A percentile compares a stretch with the other conserved stretches of the same genome.
phyloP scores from a whole-genome alignment of 345 rosid species.

The Eutrema yunnanense region DNA sequence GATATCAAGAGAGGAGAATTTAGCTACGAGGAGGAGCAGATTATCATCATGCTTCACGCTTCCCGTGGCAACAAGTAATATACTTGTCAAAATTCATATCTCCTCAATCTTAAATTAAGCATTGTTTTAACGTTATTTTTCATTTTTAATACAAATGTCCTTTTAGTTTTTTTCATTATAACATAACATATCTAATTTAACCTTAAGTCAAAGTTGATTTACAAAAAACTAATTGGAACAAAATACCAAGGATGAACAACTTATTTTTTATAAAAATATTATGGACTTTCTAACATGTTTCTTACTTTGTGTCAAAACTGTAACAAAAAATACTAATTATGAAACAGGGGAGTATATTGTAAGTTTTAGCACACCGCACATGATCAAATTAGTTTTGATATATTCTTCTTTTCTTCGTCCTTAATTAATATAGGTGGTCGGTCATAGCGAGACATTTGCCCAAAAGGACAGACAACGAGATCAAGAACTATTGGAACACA shows the following conservation, averaged over 20 bases:
- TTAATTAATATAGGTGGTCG: constrained; percentile 45
- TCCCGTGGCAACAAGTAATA: constrained; percentile 39
- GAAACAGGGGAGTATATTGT: background rate
- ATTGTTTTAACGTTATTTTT: background rate
- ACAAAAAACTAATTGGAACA: background rate
- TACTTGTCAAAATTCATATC: background rate
- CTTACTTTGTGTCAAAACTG: background rate
- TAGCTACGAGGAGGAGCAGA: constrained; percentile 35
- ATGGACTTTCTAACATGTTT: background rate
- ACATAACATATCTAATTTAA: background rate
- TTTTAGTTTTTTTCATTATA: background rate
- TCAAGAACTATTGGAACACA: constrained; percentile 69
- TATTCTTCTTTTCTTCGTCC: background rate
- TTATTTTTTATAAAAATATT: background rate
- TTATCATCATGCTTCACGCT: constrained; percentile 40
- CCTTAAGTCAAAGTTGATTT: background rate
- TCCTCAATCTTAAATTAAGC: too few species aligned
- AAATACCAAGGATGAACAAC: background rate
- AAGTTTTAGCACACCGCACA: background rate
- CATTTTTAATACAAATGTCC: background rate
- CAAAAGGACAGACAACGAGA: constrained; percentile 58
- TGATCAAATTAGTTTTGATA: background rate
- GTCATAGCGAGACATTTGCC: constrained; percentile 59
- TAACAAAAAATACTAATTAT: background rate
- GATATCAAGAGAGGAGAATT: constrained; percentile 42